Percentiles rank a stretch among this genome's conserved stretches.
Conservation (phyloP, 169 alveolate genomes). For the Plasmodium billcollinsi region DNA sequence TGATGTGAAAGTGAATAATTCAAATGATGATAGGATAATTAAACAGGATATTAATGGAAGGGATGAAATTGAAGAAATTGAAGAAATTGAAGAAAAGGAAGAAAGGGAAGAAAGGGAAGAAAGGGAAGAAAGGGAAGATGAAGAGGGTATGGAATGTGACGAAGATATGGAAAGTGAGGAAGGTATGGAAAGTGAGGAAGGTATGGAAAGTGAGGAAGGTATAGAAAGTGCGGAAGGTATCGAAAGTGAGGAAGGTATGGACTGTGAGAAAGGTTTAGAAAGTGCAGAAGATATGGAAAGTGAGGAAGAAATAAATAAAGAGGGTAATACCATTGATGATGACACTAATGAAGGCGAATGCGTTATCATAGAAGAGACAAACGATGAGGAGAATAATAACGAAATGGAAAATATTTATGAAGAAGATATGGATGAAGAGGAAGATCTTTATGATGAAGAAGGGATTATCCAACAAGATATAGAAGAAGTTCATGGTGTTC, state of each 20-base stretch:
- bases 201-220: background rate
- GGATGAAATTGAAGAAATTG: background rate
- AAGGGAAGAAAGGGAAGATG: background rate
- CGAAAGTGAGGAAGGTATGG: background rate
- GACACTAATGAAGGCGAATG: background rate
- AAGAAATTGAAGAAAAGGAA: background rate
- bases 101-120: background rate
- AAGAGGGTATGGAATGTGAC: background rate
- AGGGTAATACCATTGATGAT: background rate
- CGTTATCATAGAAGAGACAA: background rate
- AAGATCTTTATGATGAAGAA: background rate
- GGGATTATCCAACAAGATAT: background rate
- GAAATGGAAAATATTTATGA: background rate
- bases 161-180: background rate
- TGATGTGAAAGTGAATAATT: conserved; percentile 1
- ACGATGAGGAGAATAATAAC: conserved; percentile 2
- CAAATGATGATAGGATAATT: conserved; percentile 1
- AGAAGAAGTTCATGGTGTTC: background rate
- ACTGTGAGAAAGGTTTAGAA: background rate
- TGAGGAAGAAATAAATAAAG: conserved; percentile 2
- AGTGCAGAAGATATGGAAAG: background rate
- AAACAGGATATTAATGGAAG: background rate
- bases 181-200: background rate
- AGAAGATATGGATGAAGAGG: background rate
- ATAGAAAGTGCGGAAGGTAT: background rate